Percentiles rank a stretch among this genome's conserved stretches.
These are phyloP conservation scores for Lepidopterella palustris DNA, from an alignment of 495 filamentous ascomycete species.

Conservation along the genomic window DNA sequence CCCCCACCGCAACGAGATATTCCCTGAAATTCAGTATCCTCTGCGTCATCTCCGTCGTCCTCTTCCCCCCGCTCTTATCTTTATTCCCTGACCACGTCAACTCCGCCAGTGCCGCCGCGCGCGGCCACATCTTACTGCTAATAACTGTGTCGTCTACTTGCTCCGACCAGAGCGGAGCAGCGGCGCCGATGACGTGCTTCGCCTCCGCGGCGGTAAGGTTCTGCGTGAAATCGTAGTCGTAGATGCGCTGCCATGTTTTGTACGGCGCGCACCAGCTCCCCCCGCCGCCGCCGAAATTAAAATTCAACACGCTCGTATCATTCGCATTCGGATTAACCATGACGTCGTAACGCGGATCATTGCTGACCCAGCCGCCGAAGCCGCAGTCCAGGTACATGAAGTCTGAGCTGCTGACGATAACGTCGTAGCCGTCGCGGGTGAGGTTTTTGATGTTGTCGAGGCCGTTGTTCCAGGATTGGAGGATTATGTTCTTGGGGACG, in stretches of 20 bases:
- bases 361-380: conserved; percentile 48
- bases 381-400: conserved; percentile 55
- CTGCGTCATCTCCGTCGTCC: conserved; percentile 48
- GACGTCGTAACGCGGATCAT: conserved; percentile 50
- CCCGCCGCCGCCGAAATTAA: conserved; percentile 50
- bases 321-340: conserved; percentile 39
- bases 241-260: conserved; percentile 57
- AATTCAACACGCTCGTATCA: conserved; percentile 39
- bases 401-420: conserved; percentile 49
- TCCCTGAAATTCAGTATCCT: conserved; percentile 53
- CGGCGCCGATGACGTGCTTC: conserved; percentile 44
- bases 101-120: conserved; percentile 50
- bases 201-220: conserved; percentile 44
- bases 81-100: conserved; percentile 51
- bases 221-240: conserved; percentile 52
- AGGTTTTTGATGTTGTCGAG: conserved; percentile 47
- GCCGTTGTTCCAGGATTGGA: conserved; percentile 53
- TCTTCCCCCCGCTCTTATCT: conserved; percentile 42
- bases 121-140: conserved; percentile 48
- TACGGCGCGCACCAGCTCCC: conserved; percentile 55
- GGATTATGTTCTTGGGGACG: conserved; percentile 47
- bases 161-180: conserved; percentile 50
- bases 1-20: conserved; percentile 50
- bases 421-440: conserved; percentile 46
- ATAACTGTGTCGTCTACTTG: conserved; percentile 49